Evolutionary conservation across 768 basidiomycete genomes (phyloP), one percentile per base, ranked within the genome.

Genomic region (Cystoderma amianthinum): DNA sequence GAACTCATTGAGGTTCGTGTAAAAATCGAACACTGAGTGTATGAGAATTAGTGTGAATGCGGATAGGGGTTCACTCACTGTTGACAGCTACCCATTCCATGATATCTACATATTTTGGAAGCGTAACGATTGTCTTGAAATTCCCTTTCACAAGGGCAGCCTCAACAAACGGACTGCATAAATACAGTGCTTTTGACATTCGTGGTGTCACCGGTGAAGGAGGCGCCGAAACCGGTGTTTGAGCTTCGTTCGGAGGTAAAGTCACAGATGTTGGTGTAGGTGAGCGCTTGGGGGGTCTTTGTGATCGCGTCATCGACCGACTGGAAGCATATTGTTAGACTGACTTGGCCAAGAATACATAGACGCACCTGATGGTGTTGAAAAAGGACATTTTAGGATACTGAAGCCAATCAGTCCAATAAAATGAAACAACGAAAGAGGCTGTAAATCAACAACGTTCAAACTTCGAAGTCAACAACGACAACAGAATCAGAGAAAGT

Each of bases 41-140:
- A 17, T 42, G n/a, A 38, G 36, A 42, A 36, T 5, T 25, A 28
- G 25, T 23, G 32, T n/a, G 32, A 16, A 15, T 24, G 7, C 13
- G n/a, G 39, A 35, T 23, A 39, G 43, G 15, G 34, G 38, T 33
- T 6, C 21, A 72, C 85, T 54, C 52, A 97, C 93, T 76, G 50
- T 75, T 76, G 38, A 75, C 69, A 21, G 75, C 74, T 25, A 97
- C 93, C 93, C 93, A 97, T 62, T 97, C 93, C 80, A 92, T 95
- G 41, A 93, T 86, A 63, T 96, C 91, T n/a, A 93, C 89, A 56
- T 95, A 97, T 58, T 95, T 96, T 13, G 96, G 96, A 22, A 94
- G 76, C 69, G 76, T 72, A 36, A 97, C 93, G 50, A 99, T 97
- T 1, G 94, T 97, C 67, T 97, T 97, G 71, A 97, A 98, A 59